Percentiles rank a stretch among this genome's conserved stretches.
phyloP scores from a whole-genome alignment of 768 basidiomycete species.

The Kwoniella sp. region DNA sequence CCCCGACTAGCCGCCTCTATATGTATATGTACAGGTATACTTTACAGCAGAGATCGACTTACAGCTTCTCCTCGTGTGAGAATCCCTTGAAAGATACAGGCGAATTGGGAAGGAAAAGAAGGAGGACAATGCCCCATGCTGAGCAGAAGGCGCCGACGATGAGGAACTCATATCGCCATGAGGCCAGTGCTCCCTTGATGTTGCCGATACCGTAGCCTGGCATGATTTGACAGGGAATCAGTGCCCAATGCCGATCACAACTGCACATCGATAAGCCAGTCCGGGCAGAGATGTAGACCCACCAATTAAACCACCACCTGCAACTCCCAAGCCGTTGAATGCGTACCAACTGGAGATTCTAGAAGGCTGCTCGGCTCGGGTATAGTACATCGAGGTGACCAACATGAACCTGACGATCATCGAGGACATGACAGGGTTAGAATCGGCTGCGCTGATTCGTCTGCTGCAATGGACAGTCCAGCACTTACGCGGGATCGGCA shows the following conservation, averaged over 20 bases:
- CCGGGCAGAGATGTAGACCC: neutral
- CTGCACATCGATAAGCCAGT: too few relatives aligned
- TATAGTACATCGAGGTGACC: conserved; percentile 58
- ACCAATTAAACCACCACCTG: conserved; percentile 56
- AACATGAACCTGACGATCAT: conserved; percentile 50
- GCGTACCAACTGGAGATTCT: conserved; percentile 58
- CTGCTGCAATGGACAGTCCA: too few relatives aligned
- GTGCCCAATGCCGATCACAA: too few relatives aligned
- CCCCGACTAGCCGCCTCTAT: too few relatives aligned
- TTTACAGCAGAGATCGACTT: neutral
- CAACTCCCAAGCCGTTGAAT: conserved; percentile 59
- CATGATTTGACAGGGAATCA: too few relatives aligned
- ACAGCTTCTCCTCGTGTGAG: conserved; percentile 52
- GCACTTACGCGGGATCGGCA: conserved; percentile 54
- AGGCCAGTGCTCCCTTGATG: conserved; percentile 52
- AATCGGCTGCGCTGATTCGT: too few relatives aligned
- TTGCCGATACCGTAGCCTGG: conserved; percentile 55
- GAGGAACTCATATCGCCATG: conserved; percentile 56
- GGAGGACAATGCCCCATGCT: conserved; percentile 49
- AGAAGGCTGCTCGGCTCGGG: conserved; percentile 57
- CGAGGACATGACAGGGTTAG: neutral
- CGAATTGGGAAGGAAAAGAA: conserved; percentile 52
- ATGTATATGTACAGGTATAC: too few relatives aligned
- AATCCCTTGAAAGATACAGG: conserved; percentile 52
- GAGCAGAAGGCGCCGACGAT: conserved; percentile 47